These are phyloP conservation scores for Skeletonema grethae DNA, from an alignment of 108 stramenopile genomes.

Conservation along the genomic window DNA sequence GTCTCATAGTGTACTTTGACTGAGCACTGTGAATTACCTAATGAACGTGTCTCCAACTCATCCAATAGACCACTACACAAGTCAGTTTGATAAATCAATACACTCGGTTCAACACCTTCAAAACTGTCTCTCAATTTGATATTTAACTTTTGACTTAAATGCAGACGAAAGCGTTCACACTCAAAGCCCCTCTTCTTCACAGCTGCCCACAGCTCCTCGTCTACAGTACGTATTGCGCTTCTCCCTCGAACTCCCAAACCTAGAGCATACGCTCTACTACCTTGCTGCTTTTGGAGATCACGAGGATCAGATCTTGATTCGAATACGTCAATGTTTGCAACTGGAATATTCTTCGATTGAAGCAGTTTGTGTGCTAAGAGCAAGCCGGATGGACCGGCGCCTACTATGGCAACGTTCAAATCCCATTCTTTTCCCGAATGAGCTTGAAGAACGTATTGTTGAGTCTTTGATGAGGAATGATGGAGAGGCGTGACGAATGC, in stretches of 20 bases:
- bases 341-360: slow-evolving; percentile 4
- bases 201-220: slow-evolving; percentile 57
- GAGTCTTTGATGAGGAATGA: neutral
- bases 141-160: slow-evolving; percentile 33
- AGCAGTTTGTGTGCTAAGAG: slow-evolving; percentile 65
- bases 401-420: slow-evolving; percentile 19
- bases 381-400: slow-evolving; percentile 69
- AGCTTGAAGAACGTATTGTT: neutral
- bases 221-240: slow-evolving; percentile 60
- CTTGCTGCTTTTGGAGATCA: slow-evolving; percentile 3
- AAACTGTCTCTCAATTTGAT: slow-evolving; percentile 54
- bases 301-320: slow-evolving; percentile 72
- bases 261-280: slow-evolving; percentile 68
- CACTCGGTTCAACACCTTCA: slow-evolving; percentile 55
- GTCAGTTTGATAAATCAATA: slow-evolving; percentile 79
- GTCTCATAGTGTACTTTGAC: slow-evolving; percentile 40
- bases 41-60: slow-evolving; percentile 53
- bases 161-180: slow-evolving; percentile 70
- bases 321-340: slow-evolving; percentile 49
- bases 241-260: slow-evolving; percentile 72
- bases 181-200: slow-evolving; percentile 60
- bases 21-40: neutral
- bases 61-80: slow-evolving; percentile 65
- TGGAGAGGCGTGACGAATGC: neutral
- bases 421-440: neutral